Evolutionary conservation across 2,329 filamentous ascomycete genomes (phyloP), one percentile per base, ranked within the genome.

Genomic region (Fusarium mundagurra): DNA sequence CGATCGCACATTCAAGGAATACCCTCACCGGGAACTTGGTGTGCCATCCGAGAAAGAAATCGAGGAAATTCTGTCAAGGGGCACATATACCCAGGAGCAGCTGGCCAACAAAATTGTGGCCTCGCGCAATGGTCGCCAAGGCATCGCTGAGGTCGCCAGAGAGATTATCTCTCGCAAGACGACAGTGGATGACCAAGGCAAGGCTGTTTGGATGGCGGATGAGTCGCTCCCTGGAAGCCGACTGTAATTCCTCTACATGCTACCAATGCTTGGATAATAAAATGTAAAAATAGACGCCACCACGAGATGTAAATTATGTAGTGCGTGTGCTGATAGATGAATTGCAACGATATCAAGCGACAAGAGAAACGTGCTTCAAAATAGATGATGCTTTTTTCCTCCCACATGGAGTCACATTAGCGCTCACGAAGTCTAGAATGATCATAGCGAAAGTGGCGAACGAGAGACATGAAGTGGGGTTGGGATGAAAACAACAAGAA

Each of bases 11-110:
- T 98, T 92, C 84, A 81, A 79, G 10, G 85, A 92, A 67, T 98
- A 98, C 82, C 96, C 95, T 3, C 90, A 94, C 81, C 82, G 84
- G 18, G 48, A 57, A n/a, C 90, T 95, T 36, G 92, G 92, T 10
- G 85, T 98, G 69, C 96, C 96, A 10, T 88, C 86, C 5, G 95
- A 98, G 84, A 76, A 78, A 44, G 88, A 93, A 59, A 84, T 93
- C 20, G 80, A 85, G 79, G 64, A 77, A 16, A 61, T 88, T 45
- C 84, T 92, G 24, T 76, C 74, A 29, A 75, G 80, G 33, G 84
- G 82, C 64, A 76, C 67, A 31, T 82, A 81, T 78, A 86, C 84
- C n/a, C 83, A 85, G 12, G 83, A 87, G 69, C 86, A 93, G 81
- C 88, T 95, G 67, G 83, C 93, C 39, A 85, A 88, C 27, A 86